Evolutionary conservation across 768 basidiomycete species (phyloP), one percentile per base, ranked within the genome.

Genomic region (Boletus patriciae): DNA sequence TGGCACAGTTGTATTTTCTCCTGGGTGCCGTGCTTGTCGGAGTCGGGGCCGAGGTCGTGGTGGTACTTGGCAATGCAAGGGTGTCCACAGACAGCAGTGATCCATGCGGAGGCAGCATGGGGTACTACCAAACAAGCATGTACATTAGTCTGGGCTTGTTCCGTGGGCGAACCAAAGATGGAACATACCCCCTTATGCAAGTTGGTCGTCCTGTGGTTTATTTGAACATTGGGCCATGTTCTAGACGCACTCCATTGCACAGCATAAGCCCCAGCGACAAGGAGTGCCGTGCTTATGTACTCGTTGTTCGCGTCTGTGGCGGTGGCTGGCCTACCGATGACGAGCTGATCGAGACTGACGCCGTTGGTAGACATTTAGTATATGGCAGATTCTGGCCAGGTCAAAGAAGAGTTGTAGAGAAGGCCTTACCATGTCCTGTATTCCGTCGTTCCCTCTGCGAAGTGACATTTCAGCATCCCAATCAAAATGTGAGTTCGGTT

Each of bases 311-410:
- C 84, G 42, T 83, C 81, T 12, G 70, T 55, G 1, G 62, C 64
- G 0, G 76, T 52, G 5, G 83, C 83, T 7, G 87, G 88, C 70
- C 90, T 90, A 8, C 88, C 88, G 63, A 91, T 86, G 52, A 89
- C 84, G 48, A 90, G 76, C 71, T 90, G 89, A 66, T 79, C 70
- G 37, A 85, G 68, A 6, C 78, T 69, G 9, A 90, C 80, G n/a
- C 84, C 86, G 57, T 72, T 80, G 1, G 78, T 77, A 36, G 73
- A 69, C 46, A 81, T n/a, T n/a, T n/a, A n/a, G n/a, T n/a, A n/a
- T n/a, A n/a, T n/a, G n/a, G n/a, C n/a, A n/a, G n/a, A n/a, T n/a
- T n/a, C n/a, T n/a, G n/a, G n/a, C n/a, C n/a, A n/a, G n/a, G n/a
- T n/a, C n/a, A n/a, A n/a, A n/a, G n/a, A n/a, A n/a, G n/a, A n/a